phyloP scores from a whole-genome alignment of 306 rosid species.

The Medicago ruthenica region DNA sequence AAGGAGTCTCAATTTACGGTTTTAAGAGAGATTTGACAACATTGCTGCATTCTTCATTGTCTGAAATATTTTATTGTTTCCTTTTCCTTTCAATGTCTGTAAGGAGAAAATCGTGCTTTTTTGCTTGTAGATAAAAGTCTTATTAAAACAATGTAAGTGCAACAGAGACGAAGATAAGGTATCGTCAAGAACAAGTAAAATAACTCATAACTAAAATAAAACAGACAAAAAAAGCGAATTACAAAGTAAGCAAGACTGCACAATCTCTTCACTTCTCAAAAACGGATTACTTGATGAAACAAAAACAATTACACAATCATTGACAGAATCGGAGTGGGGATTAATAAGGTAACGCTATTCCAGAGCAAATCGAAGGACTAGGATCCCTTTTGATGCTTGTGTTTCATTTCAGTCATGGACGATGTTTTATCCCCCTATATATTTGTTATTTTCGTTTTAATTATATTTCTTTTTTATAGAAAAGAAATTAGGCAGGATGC shows the following conservation, averaged over 20 bases:
- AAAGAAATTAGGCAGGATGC: not conserved
- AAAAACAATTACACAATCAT: not conserved
- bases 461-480: not conserved
- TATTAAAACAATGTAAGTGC: conserved; percentile 7
- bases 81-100: too few species aligned
- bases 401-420: not conserved
- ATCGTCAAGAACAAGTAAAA: conserved; percentile 13
- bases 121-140: not conserved
- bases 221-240: not conserved
- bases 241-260: not conserved
- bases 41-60: too few species aligned
- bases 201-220: not conserved
- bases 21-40: too few species aligned
- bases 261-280: not conserved
- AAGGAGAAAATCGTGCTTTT: not conserved
- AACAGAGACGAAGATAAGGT: not conserved
- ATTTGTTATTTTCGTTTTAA: not conserved
- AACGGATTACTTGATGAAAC: not conserved
- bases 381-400: not conserved
- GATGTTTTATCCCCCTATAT: not conserved
- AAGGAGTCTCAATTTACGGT: too few species aligned
- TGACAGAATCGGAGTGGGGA: not conserved
- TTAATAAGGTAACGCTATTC: not conserved
- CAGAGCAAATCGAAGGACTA: not conserved
- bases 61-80: too few species aligned